Evolutionary conservation across 257 asterid species (phyloP).

Genomic region (Linderniella brevidens): DNA sequence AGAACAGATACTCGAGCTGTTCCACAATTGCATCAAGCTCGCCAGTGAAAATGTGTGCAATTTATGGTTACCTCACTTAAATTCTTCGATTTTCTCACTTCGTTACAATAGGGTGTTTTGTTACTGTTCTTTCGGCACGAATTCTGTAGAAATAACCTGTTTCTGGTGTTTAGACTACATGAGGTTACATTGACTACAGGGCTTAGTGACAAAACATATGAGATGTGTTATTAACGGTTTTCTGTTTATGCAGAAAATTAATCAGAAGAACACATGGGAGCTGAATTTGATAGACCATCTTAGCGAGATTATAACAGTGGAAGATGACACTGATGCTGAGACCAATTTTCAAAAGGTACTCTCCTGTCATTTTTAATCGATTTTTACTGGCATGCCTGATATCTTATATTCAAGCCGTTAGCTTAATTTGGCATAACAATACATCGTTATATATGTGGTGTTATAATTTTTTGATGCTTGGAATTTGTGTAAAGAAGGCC

Average conservation of each 20-base stretch:
- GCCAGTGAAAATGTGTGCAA: conserved; percentile 75
- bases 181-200: too few species aligned
- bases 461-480: too few species aligned
- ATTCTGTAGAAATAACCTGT: too few species aligned
- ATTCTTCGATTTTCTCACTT: neutral
- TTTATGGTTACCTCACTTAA: too few species aligned
- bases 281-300: conserved; percentile 82
- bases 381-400: too few species aligned
- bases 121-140: neutral
- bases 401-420: too few species aligned
- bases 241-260: conserved; percentile 52
- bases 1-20: conserved; percentile 71
- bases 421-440: too few species aligned
- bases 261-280: conserved; percentile 95
- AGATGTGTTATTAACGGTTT: neutral
- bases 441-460: too few species aligned
- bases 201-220: neutral
- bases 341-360: conserved; percentile 96
- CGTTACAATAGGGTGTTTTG: conserved; percentile 1
- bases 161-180: too few species aligned
- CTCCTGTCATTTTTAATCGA: too few species aligned
- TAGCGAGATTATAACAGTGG: conserved; percentile 62
- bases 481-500: too few species aligned
- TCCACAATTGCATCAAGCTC: conserved; percentile 86
- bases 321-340: conserved; percentile 63